A percentile compares a stretch with the other conserved stretches of the same genome.
Conservation (phyloP, 306 rosid genomes). For the Malus sylvestris region DNA sequence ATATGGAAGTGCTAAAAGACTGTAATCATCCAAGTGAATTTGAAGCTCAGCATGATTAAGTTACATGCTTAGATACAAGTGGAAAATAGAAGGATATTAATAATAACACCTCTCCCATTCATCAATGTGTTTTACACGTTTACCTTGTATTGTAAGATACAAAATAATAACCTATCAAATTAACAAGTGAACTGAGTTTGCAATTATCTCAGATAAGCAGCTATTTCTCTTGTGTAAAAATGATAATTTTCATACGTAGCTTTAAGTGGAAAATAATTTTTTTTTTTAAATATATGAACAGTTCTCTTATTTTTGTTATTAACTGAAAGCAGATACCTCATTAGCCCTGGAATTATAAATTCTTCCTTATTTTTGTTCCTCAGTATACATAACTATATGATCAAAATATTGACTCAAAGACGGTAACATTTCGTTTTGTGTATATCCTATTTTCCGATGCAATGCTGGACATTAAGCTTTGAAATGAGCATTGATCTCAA, state of each 20-base stretch:
- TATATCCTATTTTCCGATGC: neutral
- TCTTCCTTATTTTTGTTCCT: neutral
- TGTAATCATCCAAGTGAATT: neutral
- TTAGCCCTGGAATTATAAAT: neutral
- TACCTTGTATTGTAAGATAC: neutral
- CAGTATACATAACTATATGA: neutral
- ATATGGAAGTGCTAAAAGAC: slow-evolving; percentile 2
- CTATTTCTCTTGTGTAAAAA: neutral
- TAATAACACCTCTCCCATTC: too few species aligned
- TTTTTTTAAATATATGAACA: too few species aligned
- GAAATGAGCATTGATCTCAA: neutral
- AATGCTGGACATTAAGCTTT: neutral
- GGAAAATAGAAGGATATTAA: too few species aligned
- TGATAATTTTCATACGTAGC: neutral
- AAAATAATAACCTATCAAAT: neutral
- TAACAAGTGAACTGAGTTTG: neutral
- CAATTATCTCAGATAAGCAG: neutral
- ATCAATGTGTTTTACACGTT: too few species aligned
- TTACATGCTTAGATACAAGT: neutral
- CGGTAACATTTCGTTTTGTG: neutral
- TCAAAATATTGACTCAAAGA: neutral
- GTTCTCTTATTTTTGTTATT: neutral
- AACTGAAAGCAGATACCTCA: neutral
- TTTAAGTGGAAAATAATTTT: too few species aligned
- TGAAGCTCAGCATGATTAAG: too few species aligned